Percentiles rank a stretch among this genome's conserved stretches.
Evolutionary conservation across 2,329 filamentous ascomycete genomes (phyloP).

Genomic region (Colletotrichum tropicicola): DNA sequence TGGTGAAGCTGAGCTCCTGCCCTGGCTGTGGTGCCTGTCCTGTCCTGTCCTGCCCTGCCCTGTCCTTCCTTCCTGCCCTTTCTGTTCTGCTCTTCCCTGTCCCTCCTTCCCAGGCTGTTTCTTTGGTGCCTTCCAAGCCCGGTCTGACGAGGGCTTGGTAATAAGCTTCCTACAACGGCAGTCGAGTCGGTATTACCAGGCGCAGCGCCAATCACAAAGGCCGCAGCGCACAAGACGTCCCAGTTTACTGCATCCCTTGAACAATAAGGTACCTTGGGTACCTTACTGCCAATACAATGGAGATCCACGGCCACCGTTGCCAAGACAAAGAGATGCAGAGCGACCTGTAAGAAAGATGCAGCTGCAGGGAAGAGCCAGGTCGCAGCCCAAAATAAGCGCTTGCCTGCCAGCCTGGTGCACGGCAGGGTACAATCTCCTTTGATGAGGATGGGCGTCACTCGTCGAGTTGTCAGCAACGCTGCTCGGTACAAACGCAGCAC

Average conservation of each 20-base stretch:
- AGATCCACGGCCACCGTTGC: no score
- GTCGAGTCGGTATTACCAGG: neutral
- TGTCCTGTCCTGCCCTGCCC: neutral
- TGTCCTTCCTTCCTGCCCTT: no score
- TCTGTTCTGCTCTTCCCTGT: no score
- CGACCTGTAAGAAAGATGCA: neutral
- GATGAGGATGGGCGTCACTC: constrained; percentile 19
- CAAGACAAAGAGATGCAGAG: neutral
- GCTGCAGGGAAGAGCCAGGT: neutral
- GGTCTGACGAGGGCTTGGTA: constrained; percentile 17
- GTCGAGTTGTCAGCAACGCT: neutral
- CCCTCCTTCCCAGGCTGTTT: no score
- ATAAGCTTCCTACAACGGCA: constrained; percentile 28
- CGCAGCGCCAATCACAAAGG: neutral
- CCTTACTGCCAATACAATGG: no score
- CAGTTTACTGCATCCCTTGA: no score
- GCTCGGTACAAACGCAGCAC: no score
- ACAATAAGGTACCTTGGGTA: no score
- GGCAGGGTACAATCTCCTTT: constrained; percentile 22
- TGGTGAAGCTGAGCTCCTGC: neutral
- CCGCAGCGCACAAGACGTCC: no score
- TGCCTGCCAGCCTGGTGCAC: neutral
- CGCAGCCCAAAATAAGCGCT: constrained; percentile 16
- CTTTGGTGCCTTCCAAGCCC: neutral
- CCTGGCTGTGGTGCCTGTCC: neutral